phyloP scores from a whole-genome alignment of 2,329 filamentous ascomycete species.

The Pseudogymnoascus sp. region DNA sequence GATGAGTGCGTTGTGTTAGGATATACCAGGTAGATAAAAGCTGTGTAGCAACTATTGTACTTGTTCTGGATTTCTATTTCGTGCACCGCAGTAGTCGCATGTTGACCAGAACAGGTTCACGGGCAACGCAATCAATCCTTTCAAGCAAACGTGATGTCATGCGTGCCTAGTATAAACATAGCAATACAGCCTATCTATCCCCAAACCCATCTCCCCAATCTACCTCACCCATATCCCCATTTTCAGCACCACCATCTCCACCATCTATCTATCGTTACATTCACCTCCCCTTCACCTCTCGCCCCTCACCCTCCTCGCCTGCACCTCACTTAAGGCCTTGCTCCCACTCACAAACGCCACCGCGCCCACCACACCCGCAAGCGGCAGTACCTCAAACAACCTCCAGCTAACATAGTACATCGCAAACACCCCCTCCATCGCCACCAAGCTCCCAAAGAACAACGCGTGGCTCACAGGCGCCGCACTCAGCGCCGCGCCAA shows the following conservation, averaged over 20 bases:
- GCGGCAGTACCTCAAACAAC: slow-evolving; percentile 79
- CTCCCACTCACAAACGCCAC: slow-evolving; percentile 80
- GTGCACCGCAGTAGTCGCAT: neutral
- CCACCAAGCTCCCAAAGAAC: slow-evolving; percentile 80
- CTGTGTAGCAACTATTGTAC: neutral
- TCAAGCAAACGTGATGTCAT: neutral
- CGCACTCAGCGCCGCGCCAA: slow-evolving; percentile 63
- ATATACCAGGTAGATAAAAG: slow-evolving; percentile 5
- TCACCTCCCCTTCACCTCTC: slow-evolving; percentile 33
- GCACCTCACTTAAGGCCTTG: slow-evolving; percentile 86
- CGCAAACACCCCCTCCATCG: slow-evolving; percentile 88
- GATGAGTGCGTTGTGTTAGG: neutral
- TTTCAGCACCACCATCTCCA: neutral
- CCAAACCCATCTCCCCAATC: neutral
- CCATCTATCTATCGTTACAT: slow-evolving; percentile 1
- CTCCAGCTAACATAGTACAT: slow-evolving; percentile 91
- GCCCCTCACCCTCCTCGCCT: slow-evolving; percentile 74
- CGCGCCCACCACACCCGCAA: slow-evolving; percentile 56
- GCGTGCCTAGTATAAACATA: neutral
- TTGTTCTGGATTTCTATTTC: neutral
- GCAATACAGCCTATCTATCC: neutral
- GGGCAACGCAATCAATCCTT: neutral
- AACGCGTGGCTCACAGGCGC: slow-evolving; percentile 74
- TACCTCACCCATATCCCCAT: neutral
- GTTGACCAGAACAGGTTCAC: neutral